These are phyloP conservation scores for Chloropicon primus DNA, from an alignment of 139 green algal genomes.

Conservation along the genomic window DNA sequence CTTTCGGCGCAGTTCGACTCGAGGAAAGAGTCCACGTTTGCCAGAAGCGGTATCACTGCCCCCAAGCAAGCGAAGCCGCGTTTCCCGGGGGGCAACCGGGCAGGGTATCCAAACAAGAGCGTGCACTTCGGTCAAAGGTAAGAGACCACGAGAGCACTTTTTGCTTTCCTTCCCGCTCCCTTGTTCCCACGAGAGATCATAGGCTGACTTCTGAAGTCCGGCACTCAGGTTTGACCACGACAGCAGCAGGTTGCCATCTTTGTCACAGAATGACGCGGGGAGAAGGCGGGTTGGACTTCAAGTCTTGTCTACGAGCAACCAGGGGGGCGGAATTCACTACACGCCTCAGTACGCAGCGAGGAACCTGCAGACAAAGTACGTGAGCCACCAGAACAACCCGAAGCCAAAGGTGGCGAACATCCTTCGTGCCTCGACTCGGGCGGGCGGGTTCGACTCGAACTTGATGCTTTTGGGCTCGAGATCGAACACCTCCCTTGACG, in stretches of 20 bases:
- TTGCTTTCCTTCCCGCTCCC: background rate
- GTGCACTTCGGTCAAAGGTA: background rate
- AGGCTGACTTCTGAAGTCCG: too few relatives aligned
- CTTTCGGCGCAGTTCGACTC: background rate
- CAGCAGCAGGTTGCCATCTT: background rate
- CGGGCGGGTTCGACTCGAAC: background rate
- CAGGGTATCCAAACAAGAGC: background rate
- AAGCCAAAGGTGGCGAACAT: background rate
- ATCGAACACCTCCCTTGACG: background rate
- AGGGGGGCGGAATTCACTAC: background rate
- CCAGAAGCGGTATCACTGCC: background rate
- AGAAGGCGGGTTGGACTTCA: background rate
- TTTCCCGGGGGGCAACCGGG: background rate
- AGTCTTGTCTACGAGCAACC: background rate
- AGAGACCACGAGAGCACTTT: background rate
- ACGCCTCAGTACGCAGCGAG: background rate
- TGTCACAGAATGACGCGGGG: background rate
- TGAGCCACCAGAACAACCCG: background rate
- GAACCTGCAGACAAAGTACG: background rate
- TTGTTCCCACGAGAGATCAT: background rate
- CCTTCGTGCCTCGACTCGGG: background rate
- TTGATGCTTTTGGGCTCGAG: background rate
- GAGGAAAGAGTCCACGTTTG: background rate
- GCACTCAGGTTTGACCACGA: background rate
- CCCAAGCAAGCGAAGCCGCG: background rate